A percentile compares a stretch with the other conserved stretches of the same genome.
phyloP scores from a whole-genome alignment of 2,329 filamentous ascomycete genomes.

The Fusarium armeniacum region DNA sequence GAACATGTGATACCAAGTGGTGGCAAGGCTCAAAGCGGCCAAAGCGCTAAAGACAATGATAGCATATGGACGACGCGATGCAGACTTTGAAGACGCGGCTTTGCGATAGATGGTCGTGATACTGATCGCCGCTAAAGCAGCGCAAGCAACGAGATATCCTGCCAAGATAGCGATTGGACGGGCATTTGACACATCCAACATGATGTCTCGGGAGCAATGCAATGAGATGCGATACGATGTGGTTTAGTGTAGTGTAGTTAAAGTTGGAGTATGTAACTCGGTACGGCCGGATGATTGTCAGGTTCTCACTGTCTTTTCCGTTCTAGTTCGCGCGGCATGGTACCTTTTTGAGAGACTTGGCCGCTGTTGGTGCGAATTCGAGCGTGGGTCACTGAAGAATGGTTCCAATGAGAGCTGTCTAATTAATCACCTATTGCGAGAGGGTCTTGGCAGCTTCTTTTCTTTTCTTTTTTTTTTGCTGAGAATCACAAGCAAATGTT shows the following conservation, averaged over 20 bases:
- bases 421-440: not conserved
- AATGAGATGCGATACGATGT: not conserved
- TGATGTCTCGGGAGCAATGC: not conserved
- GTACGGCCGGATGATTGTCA: not conserved
- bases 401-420: not conserved
- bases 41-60: not conserved
- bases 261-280: not conserved
- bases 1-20: not conserved
- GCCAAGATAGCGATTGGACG: not conserved
- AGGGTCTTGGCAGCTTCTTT: not conserved
- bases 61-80: not conserved
- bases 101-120: not conserved
- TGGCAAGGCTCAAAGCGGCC: conserved; percentile 1
- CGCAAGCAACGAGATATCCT: not conserved
- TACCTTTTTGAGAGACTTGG: not conserved
- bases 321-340: not conserved
- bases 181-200: not conserved
- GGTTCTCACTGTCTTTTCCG: not conserved
- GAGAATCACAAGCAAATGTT: conserved; percentile 9
- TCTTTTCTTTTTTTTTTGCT: not conserved
- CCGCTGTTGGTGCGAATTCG: not conserved
- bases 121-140: not conserved
- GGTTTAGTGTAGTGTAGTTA: too few relatives aligned
- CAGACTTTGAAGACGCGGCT: not conserved
- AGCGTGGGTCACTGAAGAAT: not conserved